Evolutionary conservation across 164 flowering plant species (phyloP).

Genomic region (Vitis rupestris): DNA sequence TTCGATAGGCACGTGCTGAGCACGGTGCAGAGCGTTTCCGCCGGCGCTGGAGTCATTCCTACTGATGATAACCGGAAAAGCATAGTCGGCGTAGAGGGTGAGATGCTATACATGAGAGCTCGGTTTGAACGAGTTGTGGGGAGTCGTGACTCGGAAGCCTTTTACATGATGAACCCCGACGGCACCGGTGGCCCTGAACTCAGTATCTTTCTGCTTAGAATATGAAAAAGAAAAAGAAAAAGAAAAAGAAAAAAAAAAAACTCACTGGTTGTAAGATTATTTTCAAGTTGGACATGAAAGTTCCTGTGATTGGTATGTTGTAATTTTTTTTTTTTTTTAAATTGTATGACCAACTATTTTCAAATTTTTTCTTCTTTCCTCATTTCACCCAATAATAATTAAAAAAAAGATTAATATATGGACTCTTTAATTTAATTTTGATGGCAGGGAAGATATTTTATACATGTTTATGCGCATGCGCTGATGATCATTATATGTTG

Average conservation of each 20-base stretch:
- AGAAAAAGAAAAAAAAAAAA: not conserved
- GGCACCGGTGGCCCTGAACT: slow-evolving; percentile 77
- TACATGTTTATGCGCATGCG: too few species aligned
- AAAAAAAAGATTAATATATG: too few species aligned
- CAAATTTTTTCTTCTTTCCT: too few species aligned
- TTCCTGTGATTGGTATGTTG: too few species aligned
- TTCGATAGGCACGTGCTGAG: slow-evolving; percentile 66
- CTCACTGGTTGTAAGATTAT: not conserved
- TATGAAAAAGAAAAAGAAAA: slow-evolving; percentile 23
- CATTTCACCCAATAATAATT: too few species aligned
- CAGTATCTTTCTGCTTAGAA: slow-evolving; percentile 68
- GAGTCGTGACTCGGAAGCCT: slow-evolving; percentile 76
- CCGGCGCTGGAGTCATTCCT: slow-evolving; percentile 95
- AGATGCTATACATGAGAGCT: slow-evolving; percentile 79
- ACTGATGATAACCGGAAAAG: slow-evolving; percentile 30
- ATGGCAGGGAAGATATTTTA: too few species aligned
- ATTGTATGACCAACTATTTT: too few species aligned
- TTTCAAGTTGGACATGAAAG: too few species aligned
- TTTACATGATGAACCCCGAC: slow-evolving; percentile 85
- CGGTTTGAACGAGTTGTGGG: slow-evolving; percentile 81
- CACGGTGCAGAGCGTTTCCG: slow-evolving; percentile 67
- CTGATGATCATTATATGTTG: too few species aligned
- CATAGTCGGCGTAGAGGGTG: slow-evolving; percentile 41
- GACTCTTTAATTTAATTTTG: too few species aligned
- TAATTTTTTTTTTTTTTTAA: too few species aligned